These are phyloP conservation scores for Choiromyces venosus DNA, from an alignment of 495 filamentous ascomycete genomes.

Conservation along the genomic window DNA sequence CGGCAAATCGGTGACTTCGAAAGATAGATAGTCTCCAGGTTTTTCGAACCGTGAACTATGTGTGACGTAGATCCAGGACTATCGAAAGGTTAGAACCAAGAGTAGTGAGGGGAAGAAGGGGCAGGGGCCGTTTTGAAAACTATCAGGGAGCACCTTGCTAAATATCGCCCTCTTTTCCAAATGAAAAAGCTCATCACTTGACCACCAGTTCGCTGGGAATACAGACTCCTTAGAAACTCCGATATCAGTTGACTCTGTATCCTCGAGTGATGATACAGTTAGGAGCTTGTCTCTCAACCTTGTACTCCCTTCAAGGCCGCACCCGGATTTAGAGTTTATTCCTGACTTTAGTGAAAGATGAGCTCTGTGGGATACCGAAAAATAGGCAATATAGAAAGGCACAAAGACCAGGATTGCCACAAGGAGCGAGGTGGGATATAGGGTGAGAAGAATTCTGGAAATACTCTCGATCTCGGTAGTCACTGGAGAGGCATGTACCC, in stretches of 20 bases:
- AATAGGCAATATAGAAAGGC: neutral
- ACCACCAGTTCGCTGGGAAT: slow-evolving; percentile 10
- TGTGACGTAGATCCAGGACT: slow-evolving; percentile 53
- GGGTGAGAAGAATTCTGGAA: neutral
- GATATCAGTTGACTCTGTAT: slow-evolving; percentile 3
- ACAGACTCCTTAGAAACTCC: slow-evolving; percentile 11
- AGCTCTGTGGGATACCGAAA: neutral
- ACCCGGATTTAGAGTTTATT: neutral
- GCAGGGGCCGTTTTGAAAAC: slow-evolving; percentile 11
- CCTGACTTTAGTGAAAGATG: neutral
- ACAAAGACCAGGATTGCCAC: neutral
- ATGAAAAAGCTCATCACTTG: slow-evolving; percentile 12
- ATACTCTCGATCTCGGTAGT: neutral
- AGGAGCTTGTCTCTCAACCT: neutral
- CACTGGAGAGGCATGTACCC: neutral
- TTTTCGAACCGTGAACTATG: slow-evolving; percentile 49
- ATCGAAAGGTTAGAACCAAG: neutral
- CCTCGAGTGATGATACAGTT: neutral
- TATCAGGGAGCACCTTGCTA: slow-evolving; percentile 9
- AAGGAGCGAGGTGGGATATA: neutral
- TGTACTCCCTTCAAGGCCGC: neutral
- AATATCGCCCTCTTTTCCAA: slow-evolving; percentile 14
- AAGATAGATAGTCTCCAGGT: slow-evolving; percentile 50
- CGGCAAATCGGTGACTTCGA: slow-evolving; percentile 49
- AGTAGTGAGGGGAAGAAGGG: neutral